These are phyloP conservation scores for Aspergillus ruber DNA, from an alignment of 2,329 filamentous ascomycete species.

Conservation along the genomic window DNA sequence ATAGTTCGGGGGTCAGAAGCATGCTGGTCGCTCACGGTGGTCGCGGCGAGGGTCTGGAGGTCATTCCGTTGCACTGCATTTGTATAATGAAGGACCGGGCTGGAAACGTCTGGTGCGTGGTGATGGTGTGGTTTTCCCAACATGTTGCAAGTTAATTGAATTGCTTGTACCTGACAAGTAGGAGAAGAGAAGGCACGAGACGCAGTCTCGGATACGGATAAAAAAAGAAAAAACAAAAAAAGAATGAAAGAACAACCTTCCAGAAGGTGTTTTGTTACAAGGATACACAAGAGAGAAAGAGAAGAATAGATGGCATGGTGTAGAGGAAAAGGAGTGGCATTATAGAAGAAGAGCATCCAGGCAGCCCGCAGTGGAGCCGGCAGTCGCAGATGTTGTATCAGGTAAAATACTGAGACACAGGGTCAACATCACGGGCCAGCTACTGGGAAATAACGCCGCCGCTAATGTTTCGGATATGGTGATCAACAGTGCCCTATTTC, in stretches of 20 bases:
- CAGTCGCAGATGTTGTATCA: neutral
- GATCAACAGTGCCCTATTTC: no score
- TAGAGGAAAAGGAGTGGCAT: conserved; percentile 4
- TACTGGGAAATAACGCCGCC: neutral
- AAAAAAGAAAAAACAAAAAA: conserved; percentile 6
- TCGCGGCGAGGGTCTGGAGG: conserved; percentile 12
- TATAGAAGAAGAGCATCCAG: conserved; percentile 11
- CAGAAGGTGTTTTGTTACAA: conserved; percentile 26
- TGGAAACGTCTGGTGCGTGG: conserved; percentile 25
- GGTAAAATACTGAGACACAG: neutral
- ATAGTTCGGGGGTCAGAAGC: conserved; percentile 3
- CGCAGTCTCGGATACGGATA: conserved; percentile 8
- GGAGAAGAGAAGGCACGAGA: conserved; percentile 3
- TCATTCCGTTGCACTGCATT: conserved; percentile 28
- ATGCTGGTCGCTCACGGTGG: conserved; percentile 7
- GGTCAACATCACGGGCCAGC: neutral
- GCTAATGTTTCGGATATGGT: neutral
- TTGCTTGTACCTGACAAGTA: neutral
- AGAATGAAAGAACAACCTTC: conserved; percentile 27
- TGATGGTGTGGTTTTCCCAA: conserved; percentile 23
- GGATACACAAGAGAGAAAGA: conserved; percentile 8
- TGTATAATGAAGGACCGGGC: conserved; percentile 25
- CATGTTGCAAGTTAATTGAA: conserved; percentile 6
- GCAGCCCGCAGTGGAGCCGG: neutral
- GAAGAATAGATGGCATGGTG: neutral